A percentile compares a stretch with the other conserved stretches of the same genome.
phyloP scores from a whole-genome alignment of 2,329 filamentous ascomycete species.

The Neocucurbitaria cava region DNA sequence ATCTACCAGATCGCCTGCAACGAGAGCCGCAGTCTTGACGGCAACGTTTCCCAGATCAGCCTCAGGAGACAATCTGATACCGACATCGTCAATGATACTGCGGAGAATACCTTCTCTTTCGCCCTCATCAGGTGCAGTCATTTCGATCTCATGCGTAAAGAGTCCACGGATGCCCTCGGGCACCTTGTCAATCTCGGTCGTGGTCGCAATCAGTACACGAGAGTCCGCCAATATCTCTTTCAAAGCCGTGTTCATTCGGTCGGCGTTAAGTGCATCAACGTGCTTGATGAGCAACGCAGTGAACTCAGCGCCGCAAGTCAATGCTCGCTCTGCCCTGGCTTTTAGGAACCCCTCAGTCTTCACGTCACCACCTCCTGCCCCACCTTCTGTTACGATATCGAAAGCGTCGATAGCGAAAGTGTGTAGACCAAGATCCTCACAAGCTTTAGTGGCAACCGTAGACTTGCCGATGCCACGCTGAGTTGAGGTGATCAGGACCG shows the following conservation, averaged over 20 bases:
- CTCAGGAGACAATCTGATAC: conserved; percentile 78
- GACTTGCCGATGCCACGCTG: conserved; percentile 94
- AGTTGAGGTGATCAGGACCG: conserved; percentile 86
- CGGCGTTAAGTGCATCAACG: conserved; percentile 87
- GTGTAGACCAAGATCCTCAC: conserved; percentile 88
- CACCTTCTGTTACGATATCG: conserved; percentile 91
- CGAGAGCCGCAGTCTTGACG: conserved; percentile 92
- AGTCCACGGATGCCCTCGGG: conserved; percentile 87
- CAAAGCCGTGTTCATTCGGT: conserved; percentile 85
- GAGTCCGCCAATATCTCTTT: conserved; percentile 82
- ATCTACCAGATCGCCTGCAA: conserved; percentile 92
- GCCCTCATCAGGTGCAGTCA: conserved; percentile 88
- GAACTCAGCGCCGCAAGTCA: conserved; percentile 83
- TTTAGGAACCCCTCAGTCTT: conserved; percentile 93
- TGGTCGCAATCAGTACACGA: conserved; percentile 88
- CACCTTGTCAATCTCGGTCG: conserved; percentile 93
- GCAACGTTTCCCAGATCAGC: conserved; percentile 87
- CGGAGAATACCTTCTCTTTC: conserved; percentile 88
- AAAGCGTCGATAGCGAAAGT: conserved; percentile 89
- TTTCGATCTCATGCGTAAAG: conserved; percentile 95
- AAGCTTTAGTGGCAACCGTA: conserved; percentile 77
- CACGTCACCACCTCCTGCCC: conserved; percentile 84
- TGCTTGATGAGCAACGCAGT: conserved; percentile 88
- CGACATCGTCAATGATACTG: conserved; percentile 76
- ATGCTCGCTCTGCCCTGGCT: conserved; percentile 84